Evolutionary conservation across 2,329 filamentous ascomycete species (phyloP), one percentile per base, ranked within the genome.

Genomic region (Colletotrichum tropicicola): DNA sequence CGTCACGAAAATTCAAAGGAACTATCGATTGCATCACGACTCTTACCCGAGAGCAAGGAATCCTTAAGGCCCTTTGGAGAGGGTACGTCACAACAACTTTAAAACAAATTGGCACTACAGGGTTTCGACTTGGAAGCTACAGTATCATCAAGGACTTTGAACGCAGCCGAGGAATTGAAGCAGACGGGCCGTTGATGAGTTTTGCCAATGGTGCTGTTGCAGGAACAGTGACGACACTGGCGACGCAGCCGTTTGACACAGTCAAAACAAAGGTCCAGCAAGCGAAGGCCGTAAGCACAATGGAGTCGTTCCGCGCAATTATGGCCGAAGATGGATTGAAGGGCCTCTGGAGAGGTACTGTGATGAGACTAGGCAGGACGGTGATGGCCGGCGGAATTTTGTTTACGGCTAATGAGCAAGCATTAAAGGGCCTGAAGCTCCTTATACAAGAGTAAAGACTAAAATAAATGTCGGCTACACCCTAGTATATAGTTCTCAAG

Each of bases 91-190:
- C 59, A 10, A 62, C 59, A 7, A 62, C 59, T 0, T 9, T 62
- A 35, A 62, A 62, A 21, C 59, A 62, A 6, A 58, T 62, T 9
- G 52, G 59, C 7, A 62, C 59, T 5, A 62, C 59, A n/a, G 59
- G 59, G 3, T 62, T 62, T 35, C 25, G 59, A 4, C 59, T 62
- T 2, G 59, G 59, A 9, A 62, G 59, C 45, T 62, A 62, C 21
- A 51, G 59, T 37, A 62, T 58, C n/a, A 62, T 62, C 35, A 62
- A 62, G 17, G 59, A 62, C 28, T 62, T 58, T 15, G 59, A 62
- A 53, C 53, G 53, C 1, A 21, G 52, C 27, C 48, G n/a, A 6
- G 59, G 59, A 0, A 44, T 62, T 15, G 44, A 35, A 3, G 39
- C 44, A 7, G 59, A 62, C 12, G 44, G 59, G 0, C 59, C 59